Conservation (phyloP, 805 yeast species). For the Yamadazyma akitaensis region DNA sequence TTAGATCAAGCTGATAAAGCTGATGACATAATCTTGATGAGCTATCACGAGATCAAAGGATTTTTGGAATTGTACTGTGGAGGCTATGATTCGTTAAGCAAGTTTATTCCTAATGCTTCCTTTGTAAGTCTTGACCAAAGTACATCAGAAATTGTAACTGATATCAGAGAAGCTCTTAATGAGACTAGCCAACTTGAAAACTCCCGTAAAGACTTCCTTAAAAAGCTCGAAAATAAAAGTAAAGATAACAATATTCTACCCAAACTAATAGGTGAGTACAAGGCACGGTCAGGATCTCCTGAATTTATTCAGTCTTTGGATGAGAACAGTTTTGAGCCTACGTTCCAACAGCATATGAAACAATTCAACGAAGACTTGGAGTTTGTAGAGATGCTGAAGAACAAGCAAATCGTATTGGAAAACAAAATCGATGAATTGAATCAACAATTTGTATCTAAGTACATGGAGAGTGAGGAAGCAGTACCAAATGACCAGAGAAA, state of each 20-base stretch:
- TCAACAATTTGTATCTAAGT: constrained; percentile 22
- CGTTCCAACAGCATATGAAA: constrained; percentile 42
- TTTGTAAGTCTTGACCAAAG: constrained; percentile 33
- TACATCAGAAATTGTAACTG: constrained; percentile 26
- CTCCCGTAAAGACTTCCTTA: constrained; percentile 38
- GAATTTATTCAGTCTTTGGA: constrained; percentile 15
- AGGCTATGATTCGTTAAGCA: constrained; percentile 30
- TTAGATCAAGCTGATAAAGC: constrained; percentile 58
- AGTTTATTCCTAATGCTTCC: constrained; percentile 39
- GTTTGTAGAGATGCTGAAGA: constrained; percentile 39
- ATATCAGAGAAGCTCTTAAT: constrained; percentile 33
- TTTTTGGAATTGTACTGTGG: constrained; percentile 43
- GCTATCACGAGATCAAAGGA: constrained; percentile 48
- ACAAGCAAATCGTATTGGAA: constrained; percentile 33
- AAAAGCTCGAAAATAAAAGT: constrained; percentile 43
- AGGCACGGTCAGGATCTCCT: constrained; percentile 14
- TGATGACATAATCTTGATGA: constrained; percentile 50
- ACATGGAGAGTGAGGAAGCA: constrained; percentile 13
- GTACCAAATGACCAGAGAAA: constrained; percentile 38
- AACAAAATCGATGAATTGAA: constrained; percentile 34
- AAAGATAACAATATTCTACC: constrained; percentile 50
- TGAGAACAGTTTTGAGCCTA: constrained; percentile 30
- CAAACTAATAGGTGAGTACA: constrained; percentile 48
- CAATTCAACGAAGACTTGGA: constrained; percentile 49
- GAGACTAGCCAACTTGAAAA: constrained; percentile 28